Conservation (phyloP, 108 stramenopile genomes). For the Phaeodactylum tricornutum region DNA sequence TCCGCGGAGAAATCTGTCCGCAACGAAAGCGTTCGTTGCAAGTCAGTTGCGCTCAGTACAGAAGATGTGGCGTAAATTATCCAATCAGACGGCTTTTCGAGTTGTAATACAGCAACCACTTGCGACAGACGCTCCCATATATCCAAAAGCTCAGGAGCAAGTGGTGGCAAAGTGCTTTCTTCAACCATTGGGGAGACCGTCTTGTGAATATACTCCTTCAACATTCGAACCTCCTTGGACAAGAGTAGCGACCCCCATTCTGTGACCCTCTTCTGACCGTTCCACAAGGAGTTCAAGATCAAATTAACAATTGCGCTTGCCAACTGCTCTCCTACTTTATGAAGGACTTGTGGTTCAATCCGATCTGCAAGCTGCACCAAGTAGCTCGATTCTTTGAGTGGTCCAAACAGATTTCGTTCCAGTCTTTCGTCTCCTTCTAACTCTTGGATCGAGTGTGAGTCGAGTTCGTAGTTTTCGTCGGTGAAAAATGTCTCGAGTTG, state of each 20-base stretch:
- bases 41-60: conserved; percentile 38
- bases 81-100: conserved; percentile 81
- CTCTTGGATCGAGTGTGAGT: conserved; percentile 31
- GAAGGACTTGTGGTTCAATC: conserved; percentile 47
- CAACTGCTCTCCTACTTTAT: conserved; percentile 27
- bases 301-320: conserved; percentile 37
- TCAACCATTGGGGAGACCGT: not conserved
- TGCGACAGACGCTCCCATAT: conserved; percentile 65
- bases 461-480: conserved; percentile 53
- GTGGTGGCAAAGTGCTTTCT: not conserved
- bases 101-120: conserved; percentile 57
- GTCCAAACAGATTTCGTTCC: conserved; percentile 35
- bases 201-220: conserved; percentile 30
- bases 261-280: conserved; percentile 43
- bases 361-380: conserved; percentile 40
- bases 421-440: conserved; percentile 62
- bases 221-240: conserved; percentile 68
- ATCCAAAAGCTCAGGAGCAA: conserved; percentile 23
- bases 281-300: conserved; percentile 36
- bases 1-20: conserved; percentile 56
- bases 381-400: conserved; percentile 41
- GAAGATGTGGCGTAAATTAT: conserved; percentile 26
- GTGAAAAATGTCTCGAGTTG: conserved; percentile 52
- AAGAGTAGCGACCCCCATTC: conserved; percentile 80
- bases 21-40: conserved; percentile 39